phyloP scores from a whole-genome alignment of 169 alveolate genomes.

The Miamiensis avidus region DNA sequence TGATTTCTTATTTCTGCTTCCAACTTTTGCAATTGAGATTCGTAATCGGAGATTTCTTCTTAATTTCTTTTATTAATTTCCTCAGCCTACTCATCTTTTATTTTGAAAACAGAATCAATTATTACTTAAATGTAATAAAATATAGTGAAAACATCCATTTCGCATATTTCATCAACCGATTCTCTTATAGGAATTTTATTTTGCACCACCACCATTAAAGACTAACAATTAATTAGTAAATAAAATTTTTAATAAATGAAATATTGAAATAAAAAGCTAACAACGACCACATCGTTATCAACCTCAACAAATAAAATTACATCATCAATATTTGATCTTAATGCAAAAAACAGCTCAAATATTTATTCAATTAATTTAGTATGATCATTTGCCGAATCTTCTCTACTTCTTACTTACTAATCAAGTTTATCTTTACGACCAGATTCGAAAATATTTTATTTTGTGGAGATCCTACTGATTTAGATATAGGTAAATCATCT shows the following conservation, averaged over 20 bases:
- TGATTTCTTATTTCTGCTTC: neutral
- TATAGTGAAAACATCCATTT: neutral
- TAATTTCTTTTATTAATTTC: no score
- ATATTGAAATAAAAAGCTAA: neutral
- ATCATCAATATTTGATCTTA: neutral
- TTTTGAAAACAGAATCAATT: neutral
- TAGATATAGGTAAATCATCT: no score
- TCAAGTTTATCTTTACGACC: no score
- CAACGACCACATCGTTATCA: neutral
- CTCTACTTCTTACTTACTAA: no score
- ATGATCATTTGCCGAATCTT: neutral
- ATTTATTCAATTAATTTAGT: neutral
- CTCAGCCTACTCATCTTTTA: neutral
- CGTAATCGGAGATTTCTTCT: neutral
- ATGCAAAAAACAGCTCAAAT: neutral
- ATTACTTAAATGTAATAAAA: neutral
- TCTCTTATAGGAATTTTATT: neutral
- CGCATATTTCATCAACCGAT: neutral
- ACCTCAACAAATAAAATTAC: neutral
- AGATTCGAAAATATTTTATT: no score
- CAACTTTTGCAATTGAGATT: neutral
- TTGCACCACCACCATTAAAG: neutral
- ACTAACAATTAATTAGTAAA: neutral
- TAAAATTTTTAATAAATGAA: neutral
- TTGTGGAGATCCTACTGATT: no score